These are phyloP conservation scores for Hypericum androsaemum DNA, from an alignment of 345 rosid genomes.

Conservation along the genomic window DNA sequence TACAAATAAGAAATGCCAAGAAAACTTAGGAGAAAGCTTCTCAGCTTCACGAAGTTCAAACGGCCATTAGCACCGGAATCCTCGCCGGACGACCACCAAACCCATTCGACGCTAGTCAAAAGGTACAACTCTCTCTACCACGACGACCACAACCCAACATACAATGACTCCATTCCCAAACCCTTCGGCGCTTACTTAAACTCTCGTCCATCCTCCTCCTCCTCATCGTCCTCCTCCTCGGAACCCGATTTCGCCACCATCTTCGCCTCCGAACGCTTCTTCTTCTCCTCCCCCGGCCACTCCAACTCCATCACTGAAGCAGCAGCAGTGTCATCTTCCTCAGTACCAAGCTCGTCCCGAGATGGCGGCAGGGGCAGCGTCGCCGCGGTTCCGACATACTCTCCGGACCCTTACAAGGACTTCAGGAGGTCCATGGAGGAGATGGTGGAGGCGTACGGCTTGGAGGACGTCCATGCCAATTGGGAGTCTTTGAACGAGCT, in stretches of 20 bases:
- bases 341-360: background rate
- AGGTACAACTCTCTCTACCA: conserved; percentile 42
- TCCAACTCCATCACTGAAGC: conserved; percentile 80
- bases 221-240: conserved; percentile 14
- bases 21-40: conserved; percentile 34
- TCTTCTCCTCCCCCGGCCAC: conserved; percentile 79
- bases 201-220: conserved; percentile 1
- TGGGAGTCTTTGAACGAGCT: conserved; percentile 81
- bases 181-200: too few species aligned
- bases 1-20: conserved; percentile 17
- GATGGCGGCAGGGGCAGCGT: conserved; percentile 30
- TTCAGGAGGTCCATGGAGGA: conserved; percentile 92
- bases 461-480: conserved; percentile 41
- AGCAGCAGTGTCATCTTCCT: conserved; percentile 13
- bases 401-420: conserved; percentile 78
- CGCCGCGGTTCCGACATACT: conserved; percentile 58
- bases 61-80: conserved; percentile 19
- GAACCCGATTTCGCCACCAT: conserved; percentile 60
- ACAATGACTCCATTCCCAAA: background rate
- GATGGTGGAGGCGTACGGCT: conserved; percentile 73
- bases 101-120: conserved; percentile 16
- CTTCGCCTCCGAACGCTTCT: conserved; percentile 77
- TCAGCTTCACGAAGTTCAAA: conserved; percentile 44
- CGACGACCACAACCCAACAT: conserved; percentile 3
- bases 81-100: conserved; percentile 3